Base-by-base conservation (phyloP, 2,329 filamentous ascomycete genomes). In the Fragosphaeria purpurea region DNA sequence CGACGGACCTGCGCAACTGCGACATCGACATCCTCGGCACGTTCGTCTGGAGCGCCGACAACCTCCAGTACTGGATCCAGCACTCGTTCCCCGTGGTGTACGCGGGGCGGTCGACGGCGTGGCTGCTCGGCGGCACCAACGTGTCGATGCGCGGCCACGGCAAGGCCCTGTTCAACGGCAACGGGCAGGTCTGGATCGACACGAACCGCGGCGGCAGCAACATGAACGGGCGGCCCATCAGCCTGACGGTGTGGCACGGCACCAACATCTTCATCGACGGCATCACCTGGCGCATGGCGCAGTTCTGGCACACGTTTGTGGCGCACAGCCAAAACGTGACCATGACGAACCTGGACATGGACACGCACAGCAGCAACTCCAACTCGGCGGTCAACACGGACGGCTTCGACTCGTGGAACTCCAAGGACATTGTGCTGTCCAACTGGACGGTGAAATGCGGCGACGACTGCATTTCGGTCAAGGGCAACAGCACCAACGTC, bases 291-390 rank as follows among this genome's bases (percentile, higher is more conserved):
- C 62, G 66, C 6, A 70, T 74, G 61, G 61, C 66, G 4, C 72
- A 76, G 53, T 76, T 76, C 58, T 76, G 73, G 73, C 71, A 70
- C 45, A 70, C 64, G 0, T 69, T 70, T 54, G 63, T 71, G 7
- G 70, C 70, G 13, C 63, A 74, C 52, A 71, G 67, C 41, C 63
- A 71, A 54, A 75, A 76, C 52, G 65, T 76, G 48, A 74, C 71
- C 9, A 71, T 76, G 65, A 73, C 70, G 8, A 76, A 76, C 52
- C 61, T 75, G n/a, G 71, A 73, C 48, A 74, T 76, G 67, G 72
- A 72, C 55, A 66, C 72, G 1, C 70, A 66, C 3, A 73, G 68
- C 37, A 65, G 65, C 48, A 69, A 67, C 33, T 63, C 68, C 50
- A 72, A 67, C 66, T 65, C 58, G 39, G 71, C 71, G 1, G 67